Evolutionary conservation across 2,329 filamentous ascomycete species (phyloP).

Genomic region (Sporothrix euskadiensis): DNA sequence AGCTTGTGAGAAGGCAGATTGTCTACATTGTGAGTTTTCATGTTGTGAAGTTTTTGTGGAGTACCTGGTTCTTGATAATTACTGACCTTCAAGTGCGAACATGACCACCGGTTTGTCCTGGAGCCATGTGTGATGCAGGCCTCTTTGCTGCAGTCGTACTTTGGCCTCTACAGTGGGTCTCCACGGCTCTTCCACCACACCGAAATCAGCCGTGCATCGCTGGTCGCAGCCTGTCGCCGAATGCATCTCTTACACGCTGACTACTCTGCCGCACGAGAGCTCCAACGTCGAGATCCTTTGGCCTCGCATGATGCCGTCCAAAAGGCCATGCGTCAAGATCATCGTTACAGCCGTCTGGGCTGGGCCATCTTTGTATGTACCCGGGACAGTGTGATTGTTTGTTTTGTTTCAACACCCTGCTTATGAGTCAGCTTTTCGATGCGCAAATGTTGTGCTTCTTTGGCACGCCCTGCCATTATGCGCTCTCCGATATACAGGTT

Average conservation of each 20-base stretch:
- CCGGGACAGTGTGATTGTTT: background rate
- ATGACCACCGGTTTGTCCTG: conserved; percentile 17
- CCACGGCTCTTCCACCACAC: conserved; percentile 7
- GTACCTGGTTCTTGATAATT: background rate
- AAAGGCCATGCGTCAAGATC: conserved; percentile 10
- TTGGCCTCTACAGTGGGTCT: conserved; percentile 20
- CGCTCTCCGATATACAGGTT: conserved; percentile 1
- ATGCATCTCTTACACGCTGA: conserved; percentile 2
- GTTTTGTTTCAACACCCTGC: too few relatives aligned
- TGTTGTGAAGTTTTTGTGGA: background rate
- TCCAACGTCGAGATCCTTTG: background rate
- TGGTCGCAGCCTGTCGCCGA: background rate
- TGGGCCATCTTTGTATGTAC: conserved; percentile 16
- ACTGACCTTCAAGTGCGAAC: background rate
- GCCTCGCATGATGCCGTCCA: background rate
- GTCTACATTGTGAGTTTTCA: background rate
- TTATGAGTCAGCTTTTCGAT: background rate
- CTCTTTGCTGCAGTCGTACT: conserved; percentile 15
- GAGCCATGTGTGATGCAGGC: conserved; percentile 19
- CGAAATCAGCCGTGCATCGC: conserved; percentile 12
- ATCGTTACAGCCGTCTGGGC: conserved; percentile 12
- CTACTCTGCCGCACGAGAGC: background rate
- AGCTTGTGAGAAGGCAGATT: background rate
- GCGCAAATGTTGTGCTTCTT: conserved; percentile 8
- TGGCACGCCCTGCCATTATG: conserved; percentile 5